Percentiles rank a stretch among this genome's conserved stretches.
Conservation (phyloP, 257 asterid species). For the Nicotiana attenuata region DNA sequence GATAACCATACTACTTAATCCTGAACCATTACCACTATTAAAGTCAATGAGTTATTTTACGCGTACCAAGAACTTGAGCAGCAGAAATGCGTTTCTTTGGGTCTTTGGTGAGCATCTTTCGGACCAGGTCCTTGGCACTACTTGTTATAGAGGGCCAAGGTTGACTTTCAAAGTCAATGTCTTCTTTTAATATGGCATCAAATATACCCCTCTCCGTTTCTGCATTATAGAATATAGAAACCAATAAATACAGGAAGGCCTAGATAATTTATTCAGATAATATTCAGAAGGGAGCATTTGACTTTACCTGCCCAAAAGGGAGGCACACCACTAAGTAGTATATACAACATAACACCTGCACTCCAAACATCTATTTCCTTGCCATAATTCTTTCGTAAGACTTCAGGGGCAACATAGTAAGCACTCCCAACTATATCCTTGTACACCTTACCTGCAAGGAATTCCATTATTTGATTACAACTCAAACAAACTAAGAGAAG, state of each 20-base stretch:
- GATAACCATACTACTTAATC: not conserved
- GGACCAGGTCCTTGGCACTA: conserved; percentile 70
- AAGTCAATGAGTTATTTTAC: not conserved
- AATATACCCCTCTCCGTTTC: conserved; percentile 70
- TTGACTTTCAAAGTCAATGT: conserved; percentile 53
- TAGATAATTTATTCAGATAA: not conserved
- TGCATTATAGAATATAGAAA: conserved; percentile 19
- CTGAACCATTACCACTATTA: not conserved
- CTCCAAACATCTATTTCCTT: conserved; percentile 85
- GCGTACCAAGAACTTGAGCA: conserved; percentile 71
- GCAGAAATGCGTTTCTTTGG: conserved; percentile 64
- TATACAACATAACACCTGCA: conserved; percentile 80
- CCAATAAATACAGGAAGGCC: not conserved
- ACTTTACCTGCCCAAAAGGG: conserved; percentile 81
- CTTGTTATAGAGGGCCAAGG: conserved; percentile 71
- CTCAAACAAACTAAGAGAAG: not conserved
- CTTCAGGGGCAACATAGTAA: conserved; percentile 83
- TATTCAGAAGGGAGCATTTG: not conserved
- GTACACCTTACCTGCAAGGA: conserved; percentile 52
- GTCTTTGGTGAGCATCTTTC: conserved; percentile 59
- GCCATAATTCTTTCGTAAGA: conserved; percentile 59
- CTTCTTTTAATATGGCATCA: conserved; percentile 52
- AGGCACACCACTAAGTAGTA: conserved; percentile 74
- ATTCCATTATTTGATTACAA: not conserved
- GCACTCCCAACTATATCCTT: conserved; percentile 83